A percentile compares a stretch with the other conserved stretches of the same genome.
phyloP scores from a whole-genome alignment of 1,284 basidiomycete species.

The Ustilago shanxiensis region DNA sequence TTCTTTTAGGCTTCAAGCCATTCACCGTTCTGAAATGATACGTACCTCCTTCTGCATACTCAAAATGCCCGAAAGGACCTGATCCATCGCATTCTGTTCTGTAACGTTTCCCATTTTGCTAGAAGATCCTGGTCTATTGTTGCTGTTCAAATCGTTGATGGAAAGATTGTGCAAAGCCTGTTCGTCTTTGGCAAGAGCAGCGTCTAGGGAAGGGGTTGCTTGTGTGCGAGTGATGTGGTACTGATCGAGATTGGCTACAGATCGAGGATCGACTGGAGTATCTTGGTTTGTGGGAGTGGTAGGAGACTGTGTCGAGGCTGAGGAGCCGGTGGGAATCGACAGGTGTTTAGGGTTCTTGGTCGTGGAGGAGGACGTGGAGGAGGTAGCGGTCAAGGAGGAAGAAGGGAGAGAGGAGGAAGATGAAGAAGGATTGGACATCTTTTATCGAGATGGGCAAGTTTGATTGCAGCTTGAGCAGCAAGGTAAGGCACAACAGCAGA shows the following conservation, averaged over 20 bases:
- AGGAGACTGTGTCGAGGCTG: constrained; percentile 18
- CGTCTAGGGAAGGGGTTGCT: constrained; percentile 5
- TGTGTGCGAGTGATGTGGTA: constrained; percentile 9
- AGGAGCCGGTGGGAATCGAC: constrained; percentile 21
- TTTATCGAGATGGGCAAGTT: constrained; percentile 1
- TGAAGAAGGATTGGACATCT: not conserved
- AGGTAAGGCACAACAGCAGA: no score
- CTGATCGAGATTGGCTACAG: constrained; percentile 10
- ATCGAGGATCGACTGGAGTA: constrained; percentile 11
- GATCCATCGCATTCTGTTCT: constrained; percentile 44
- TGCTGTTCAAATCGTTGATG: constrained; percentile 15
- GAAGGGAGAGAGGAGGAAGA: not conserved
- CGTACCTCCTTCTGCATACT: constrained; percentile 65
- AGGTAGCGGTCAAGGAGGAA: not conserved
- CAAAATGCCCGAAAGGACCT: constrained; percentile 62
- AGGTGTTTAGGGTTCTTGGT: constrained; percentile 17
- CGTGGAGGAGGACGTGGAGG: constrained; percentile 4
- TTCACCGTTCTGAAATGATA: not conserved
- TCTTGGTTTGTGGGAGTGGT: constrained; percentile 29
- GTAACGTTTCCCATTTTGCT: constrained; percentile 40
- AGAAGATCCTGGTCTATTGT: not conserved
- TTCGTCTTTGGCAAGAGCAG: constrained; percentile 19
- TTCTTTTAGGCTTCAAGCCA: not conserved
- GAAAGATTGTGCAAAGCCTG: constrained; percentile 27
- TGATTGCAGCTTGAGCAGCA: no score